Percentiles rank a stretch among this genome's conserved stretches.
Conservation (phyloP, 148 eudicot species). For the Camellia lanceoleosa region DNA sequence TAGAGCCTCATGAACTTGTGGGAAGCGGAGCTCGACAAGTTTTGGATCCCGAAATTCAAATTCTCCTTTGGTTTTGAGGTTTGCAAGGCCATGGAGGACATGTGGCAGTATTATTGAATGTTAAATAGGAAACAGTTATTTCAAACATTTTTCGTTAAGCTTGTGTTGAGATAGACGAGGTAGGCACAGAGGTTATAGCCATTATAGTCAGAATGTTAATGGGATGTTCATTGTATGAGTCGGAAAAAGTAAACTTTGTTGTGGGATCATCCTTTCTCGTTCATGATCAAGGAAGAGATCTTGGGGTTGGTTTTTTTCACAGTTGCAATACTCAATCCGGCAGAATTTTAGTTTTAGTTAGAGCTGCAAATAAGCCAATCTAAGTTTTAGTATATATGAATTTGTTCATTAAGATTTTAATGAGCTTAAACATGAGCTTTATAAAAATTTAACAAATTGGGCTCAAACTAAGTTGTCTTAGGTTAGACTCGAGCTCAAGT, state of each 20-base stretch:
- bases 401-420: too few species aligned
- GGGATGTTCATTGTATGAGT: too few species aligned
- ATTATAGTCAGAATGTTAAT: not conserved
- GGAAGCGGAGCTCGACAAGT: not conserved
- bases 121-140: too few species aligned
- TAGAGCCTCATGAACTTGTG: not conserved
- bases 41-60: constrained; percentile 20
- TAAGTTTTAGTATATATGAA: too few species aligned
- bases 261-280: constrained; percentile 21
- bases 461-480: too few species aligned
- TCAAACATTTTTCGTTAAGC: not conserved
- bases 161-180: constrained; percentile 16
- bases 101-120: constrained; percentile 3
- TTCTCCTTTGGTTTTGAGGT: not conserved
- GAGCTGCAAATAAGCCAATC: too few species aligned
- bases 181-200: constrained; percentile 20
- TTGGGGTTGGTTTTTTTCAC: not conserved
- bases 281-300: not conserved
- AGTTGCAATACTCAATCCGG: not conserved
- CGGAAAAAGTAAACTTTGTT: not conserved
- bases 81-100: not conserved
- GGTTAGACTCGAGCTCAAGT: too few species aligned
- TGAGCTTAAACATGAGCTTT: too few species aligned
- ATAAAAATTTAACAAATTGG: too few species aligned
- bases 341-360: not conserved